Evolutionary conservation across 495 filamentous ascomycete genomes (phyloP), one percentile per base, ranked within the genome.

Genomic region (Xylaria longipes): DNA sequence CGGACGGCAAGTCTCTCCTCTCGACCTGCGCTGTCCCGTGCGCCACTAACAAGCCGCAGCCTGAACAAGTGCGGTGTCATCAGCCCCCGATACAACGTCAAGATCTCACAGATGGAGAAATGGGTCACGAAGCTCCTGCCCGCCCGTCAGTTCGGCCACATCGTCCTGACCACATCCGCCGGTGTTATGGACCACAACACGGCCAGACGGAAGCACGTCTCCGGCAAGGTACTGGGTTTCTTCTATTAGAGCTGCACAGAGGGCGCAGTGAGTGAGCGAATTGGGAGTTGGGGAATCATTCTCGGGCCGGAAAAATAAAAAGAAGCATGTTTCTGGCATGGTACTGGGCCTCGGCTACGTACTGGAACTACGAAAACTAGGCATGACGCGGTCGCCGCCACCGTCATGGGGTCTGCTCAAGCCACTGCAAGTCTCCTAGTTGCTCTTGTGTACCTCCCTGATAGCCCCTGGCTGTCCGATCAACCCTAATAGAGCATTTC

Each of bases 181-280:
- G 93, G 93, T 81, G 94, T 96, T 81, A 95, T 96, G 92, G 93
- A 96, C 84, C 93, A 96, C 83, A 92, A 95, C 85, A 93, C 95
- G 87, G 93, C 93, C 68, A 87, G 93, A 81, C 87, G 93, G 81
- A 96, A 96, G 87, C 93, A 95, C 84, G 91, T 92, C 82, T 90
- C 91, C 74, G 92, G 92, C 80, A 93, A 93, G 87, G 89, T 94
- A 82, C 85, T 93, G 74, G 91, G 91, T 73, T 93, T 93, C 88
- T 93, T 93, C 86, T 93, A 93, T 84, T 92, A 91, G 86, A 79
- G 57, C 56, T 57, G 66, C 62, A 56, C 29, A 29, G 11, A 9
- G 31, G 35, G 75, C 72, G 52, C 33, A 37, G 57, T 14, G n/a
- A 72, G 72, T 73, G 62, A 69, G 72, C 75, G 76, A 73, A 50